phyloP scores from a whole-genome alignment of 2,329 filamentous ascomycete genomes.

The Elsinoe perseae region DNA sequence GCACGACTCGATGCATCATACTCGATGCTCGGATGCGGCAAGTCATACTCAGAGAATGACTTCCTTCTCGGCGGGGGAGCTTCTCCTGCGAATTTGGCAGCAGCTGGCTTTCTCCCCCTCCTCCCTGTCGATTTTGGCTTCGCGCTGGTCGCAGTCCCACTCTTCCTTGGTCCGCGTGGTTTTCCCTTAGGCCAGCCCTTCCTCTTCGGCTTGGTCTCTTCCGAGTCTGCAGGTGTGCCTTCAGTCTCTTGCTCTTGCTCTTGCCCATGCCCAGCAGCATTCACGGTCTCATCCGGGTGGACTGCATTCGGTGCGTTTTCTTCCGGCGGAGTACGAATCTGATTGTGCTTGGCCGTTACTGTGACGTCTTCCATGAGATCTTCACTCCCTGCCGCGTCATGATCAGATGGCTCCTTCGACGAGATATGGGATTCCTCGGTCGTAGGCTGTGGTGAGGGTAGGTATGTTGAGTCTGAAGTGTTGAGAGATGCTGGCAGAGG shows the following conservation, averaged over 20 bases:
- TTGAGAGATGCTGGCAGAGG: background rate
- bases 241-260: background rate
- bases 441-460: conserved; percentile 8
- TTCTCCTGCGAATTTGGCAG: background rate
- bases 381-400: background rate
- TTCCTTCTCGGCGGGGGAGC: conserved; percentile 6
- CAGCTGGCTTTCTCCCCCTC: conserved; percentile 3
- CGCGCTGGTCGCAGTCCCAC: conserved; percentile 22
- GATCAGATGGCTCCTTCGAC: background rate
- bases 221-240: conserved; percentile 16
- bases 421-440: conserved; percentile 6
- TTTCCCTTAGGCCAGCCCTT: conserved; percentile 42
- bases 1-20: background rate
- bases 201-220: conserved; percentile 26
- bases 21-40: background rate
- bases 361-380: background rate
- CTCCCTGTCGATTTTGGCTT: conserved; percentile 43
- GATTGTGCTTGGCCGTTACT: background rate
- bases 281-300: background rate
- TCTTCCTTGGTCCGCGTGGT: conserved; percentile 31
- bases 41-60: background rate
- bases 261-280: background rate
- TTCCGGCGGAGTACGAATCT: conserved; percentile 20
- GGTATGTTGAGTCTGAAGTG: background rate
- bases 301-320: conserved; percentile 9